Percentiles rank a stretch among this genome's conserved stretches.
phyloP scores from a whole-genome alignment of 2,329 filamentous ascomycete species.

The Ophiocordyceps unilateralis region DNA sequence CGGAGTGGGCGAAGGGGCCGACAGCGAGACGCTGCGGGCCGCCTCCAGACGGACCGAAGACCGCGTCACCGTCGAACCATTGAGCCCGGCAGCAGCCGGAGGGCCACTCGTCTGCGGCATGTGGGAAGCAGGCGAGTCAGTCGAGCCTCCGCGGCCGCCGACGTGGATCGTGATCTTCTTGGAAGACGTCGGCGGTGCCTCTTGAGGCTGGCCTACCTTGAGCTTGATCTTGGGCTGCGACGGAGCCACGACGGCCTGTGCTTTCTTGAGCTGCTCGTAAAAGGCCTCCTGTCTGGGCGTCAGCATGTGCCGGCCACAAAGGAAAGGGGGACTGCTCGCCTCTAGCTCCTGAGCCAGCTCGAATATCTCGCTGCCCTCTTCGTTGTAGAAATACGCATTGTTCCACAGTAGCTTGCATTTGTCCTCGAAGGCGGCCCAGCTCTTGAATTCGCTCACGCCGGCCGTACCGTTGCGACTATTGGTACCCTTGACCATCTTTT shows the following conservation, averaged over 20 bases:
- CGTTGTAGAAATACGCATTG: slow-evolving; percentile 80
- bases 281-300: slow-evolving; percentile 45
- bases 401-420: slow-evolving; percentile 69
- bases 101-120: slow-evolving; percentile 9
- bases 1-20: slow-evolving; percentile 26
- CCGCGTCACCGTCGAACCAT: slow-evolving; percentile 9
- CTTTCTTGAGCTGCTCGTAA: slow-evolving; percentile 48
- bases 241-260: slow-evolving; percentile 54
- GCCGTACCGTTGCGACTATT: slow-evolving; percentile 50
- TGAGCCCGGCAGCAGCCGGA: slow-evolving; percentile 7
- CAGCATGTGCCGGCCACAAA: slow-evolving; percentile 1
- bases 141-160: slow-evolving; percentile 37
- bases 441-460: slow-evolving; percentile 53
- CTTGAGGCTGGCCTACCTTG: slow-evolving; percentile 39
- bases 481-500: slow-evolving; percentile 60
- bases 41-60: slow-evolving; percentile 15
- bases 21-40: slow-evolving; percentile 21
- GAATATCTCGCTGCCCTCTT: slow-evolving; percentile 77
- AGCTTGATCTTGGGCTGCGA: slow-evolving; percentile 65
- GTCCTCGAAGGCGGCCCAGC: slow-evolving; percentile 67
- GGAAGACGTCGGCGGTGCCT: slow-evolving; percentile 24
- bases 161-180: slow-evolving; percentile 60
- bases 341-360: slow-evolving; percentile 62
- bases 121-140: slow-evolving; percentile 32
- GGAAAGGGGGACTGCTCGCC: slow-evolving; percentile 25